These are phyloP conservation scores for Aspergillus novoparasiticus DNA, from an alignment of 2,329 filamentous ascomycete species.

Conservation along the genomic window DNA sequence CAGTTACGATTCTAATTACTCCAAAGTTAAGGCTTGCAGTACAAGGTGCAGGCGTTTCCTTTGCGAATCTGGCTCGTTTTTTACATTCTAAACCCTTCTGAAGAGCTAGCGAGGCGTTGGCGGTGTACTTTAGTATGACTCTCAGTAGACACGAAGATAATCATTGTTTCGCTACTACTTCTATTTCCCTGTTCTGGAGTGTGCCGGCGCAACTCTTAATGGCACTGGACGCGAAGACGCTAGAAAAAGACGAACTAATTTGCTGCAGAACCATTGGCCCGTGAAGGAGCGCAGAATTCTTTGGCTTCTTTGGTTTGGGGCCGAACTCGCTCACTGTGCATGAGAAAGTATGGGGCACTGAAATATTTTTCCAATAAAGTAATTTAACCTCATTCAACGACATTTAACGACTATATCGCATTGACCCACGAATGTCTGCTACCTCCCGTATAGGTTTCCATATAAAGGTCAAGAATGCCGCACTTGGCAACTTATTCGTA, in stretches of 20 bases:
- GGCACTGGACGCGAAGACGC: not conserved
- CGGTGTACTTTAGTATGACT: not conserved
- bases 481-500: not conserved
- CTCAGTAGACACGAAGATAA: not conserved
- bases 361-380: not conserved
- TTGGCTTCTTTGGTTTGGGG: not conserved
- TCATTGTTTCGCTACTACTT: not conserved
- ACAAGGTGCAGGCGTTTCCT: not conserved
- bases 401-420: not conserved
- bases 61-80: not conserved
- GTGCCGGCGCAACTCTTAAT: not conserved
- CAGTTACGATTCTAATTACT: not conserved
- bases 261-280: slow-evolving; percentile 1
- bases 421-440: not conserved
- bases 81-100: not conserved
- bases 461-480: not conserved
- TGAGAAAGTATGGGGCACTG: not conserved
- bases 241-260: not conserved
- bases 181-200: no score
- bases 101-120: not conserved
- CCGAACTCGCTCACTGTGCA: not conserved
- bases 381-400: not conserved
- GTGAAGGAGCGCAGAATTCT: not conserved
- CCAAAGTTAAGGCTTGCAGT: no score
- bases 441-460: not conserved